A percentile compares a stretch with the other conserved stretches of the same genome.
These are phyloP conservation scores for Cladophialophora yegresii DNA, from an alignment of 2,329 filamentous ascomycete species.

Conservation along the genomic window DNA sequence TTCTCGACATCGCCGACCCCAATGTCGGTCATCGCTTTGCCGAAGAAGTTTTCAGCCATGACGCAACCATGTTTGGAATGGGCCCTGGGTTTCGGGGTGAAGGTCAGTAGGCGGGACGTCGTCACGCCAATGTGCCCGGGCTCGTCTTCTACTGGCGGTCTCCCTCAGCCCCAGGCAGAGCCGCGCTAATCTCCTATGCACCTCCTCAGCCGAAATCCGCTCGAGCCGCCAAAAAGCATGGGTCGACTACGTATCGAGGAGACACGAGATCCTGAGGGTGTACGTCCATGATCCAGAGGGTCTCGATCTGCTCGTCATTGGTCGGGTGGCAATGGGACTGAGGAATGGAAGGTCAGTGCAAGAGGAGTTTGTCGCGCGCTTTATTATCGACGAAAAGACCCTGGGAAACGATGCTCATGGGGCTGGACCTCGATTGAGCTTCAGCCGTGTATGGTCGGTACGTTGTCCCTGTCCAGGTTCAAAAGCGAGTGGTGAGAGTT, in stretches of 20 bases:
- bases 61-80: neutral
- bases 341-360: neutral
- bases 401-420: neutral
- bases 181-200: neutral
- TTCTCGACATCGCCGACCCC: neutral
- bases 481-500: neutral
- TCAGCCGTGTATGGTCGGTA: neutral
- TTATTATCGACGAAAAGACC: neutral
- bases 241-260: neutral
- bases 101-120: neutral
- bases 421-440: neutral
- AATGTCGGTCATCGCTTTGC: neutral
- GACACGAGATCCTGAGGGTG: neutral
- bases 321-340: neutral
- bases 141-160: neutral
- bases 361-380: neutral
- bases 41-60: neutral
- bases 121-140: neutral
- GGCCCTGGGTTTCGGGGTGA: neutral
- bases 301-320: neutral
- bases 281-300: neutral
- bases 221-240: neutral
- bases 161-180: neutral
- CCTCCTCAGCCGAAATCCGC: neutral
- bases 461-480: neutral